A percentile compares a stretch with the other conserved stretches of the same genome.
phyloP scores from a whole-genome alignment of 768 basidiomycete genomes.

The Phylloporus rhodoxanthus region DNA sequence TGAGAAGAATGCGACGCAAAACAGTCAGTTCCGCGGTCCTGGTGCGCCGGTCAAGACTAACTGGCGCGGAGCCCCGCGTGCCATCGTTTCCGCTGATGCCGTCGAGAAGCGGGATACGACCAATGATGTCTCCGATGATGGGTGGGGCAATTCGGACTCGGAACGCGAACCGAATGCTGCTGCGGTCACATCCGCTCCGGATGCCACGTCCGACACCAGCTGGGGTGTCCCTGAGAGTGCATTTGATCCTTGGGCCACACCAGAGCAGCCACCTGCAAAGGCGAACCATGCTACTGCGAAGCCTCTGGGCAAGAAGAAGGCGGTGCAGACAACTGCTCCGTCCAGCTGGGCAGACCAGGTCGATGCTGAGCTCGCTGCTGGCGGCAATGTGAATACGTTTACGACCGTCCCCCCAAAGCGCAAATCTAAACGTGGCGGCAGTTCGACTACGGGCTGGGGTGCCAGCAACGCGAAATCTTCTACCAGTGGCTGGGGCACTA shows the following conservation, averaged over 20 bases:
- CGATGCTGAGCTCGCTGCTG: slow-evolving; percentile 11
- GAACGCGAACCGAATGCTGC: slow-evolving; percentile 10
- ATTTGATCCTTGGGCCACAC: slow-evolving; percentile 21
- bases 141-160: slow-evolving; percentile 19
- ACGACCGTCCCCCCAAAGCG: slow-evolving; percentile 11
- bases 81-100: slow-evolving; percentile 21
- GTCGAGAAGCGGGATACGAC: slow-evolving; percentile 22
- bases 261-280: slow-evolving; percentile 4
- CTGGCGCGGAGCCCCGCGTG: slow-evolving; percentile 26
- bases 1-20: slow-evolving; percentile 2
- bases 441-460: slow-evolving; percentile 9
- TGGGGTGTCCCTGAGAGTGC: slow-evolving; percentile 20
- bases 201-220: slow-evolving; percentile 15
- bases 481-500: slow-evolving; percentile 24
- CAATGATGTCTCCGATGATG: slow-evolving; percentile 5
- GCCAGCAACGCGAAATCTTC: slow-evolving; percentile 13
- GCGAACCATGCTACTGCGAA: not conserved
- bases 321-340: not conserved
- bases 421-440: slow-evolving; percentile 7
- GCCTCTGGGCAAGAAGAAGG: slow-evolving; percentile 6
- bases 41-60: slow-evolving; percentile 29
- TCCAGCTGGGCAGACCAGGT: slow-evolving; percentile 29
- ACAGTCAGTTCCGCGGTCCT: slow-evolving; percentile 21
- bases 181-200: not conserved
- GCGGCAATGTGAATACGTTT: not conserved